Evolutionary conservation across 768 basidiomycete species (phyloP), one percentile per base, ranked within the genome.

Genomic region (Phylloporus sp.): DNA sequence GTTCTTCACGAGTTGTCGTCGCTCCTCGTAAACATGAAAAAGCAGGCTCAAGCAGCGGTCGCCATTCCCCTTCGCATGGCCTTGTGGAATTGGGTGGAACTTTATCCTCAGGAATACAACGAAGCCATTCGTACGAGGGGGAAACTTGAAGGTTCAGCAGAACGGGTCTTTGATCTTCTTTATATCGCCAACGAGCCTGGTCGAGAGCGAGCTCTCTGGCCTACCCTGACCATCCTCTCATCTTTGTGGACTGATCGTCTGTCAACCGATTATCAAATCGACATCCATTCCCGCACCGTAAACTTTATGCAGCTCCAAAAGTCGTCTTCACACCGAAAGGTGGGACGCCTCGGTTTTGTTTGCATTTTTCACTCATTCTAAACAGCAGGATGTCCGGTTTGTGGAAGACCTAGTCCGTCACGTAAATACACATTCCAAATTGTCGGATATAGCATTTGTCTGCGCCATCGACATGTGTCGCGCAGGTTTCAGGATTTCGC

Each of bases 31-130:
- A 87, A 85, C 59, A 85, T 95, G 81, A 81, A 79, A 53, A 75
- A 73, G 27, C 82, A 87, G 32, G 78, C 83, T 0, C 89, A 90
- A 48, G 65, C 77, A 13, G 82, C 85, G 1, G 75, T 93, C 38
- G 81, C 90, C 0, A 70, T 78, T 22, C 79, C 85, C 22, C 73
- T 95, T 28, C 80, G 90, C 18, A 73, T 77, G 23, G 89, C 88
- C 1, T 71, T 95, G 22, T 94, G 92, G 91, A 90, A 86, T 52
- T 95, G 90, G 90, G 82, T 94, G 26, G 82, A 86, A 24, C 71
- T 79, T 20, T 87, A 84, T 58, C 84, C 89, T 0, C 68, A 71
- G 6, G 89, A 96, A 60, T 95, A 82, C 62, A 83, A 84, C 43
- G 82, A 90, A 7, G 74, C 80, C 5, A 74, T 91, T 29, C 72